Evolutionary conservation across 148 eudicot genomes (phyloP).

Genomic region (Chenopodium berlandieri): DNA sequence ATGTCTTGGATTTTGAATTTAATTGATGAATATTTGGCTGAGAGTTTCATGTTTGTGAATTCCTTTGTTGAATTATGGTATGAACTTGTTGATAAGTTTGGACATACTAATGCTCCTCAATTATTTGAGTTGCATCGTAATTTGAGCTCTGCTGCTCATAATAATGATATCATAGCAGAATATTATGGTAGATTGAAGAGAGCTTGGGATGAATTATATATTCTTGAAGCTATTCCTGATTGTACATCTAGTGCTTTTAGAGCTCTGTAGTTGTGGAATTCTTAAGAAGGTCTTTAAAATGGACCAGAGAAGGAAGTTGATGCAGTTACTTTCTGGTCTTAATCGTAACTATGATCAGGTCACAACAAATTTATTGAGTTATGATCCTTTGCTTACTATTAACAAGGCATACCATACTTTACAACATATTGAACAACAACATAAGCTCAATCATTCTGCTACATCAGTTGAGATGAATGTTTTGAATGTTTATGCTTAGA

Average conservation of each 20-base stretch:
- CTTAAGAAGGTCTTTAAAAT: neutral
- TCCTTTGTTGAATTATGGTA: neutral
- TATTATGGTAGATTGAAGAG: neutral
- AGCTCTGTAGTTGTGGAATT: neutral
- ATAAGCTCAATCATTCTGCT: too few species aligned
- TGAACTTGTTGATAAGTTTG: neutral
- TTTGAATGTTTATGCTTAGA: too few species aligned
- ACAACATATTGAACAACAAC: too few species aligned
- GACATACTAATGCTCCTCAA: neutral
- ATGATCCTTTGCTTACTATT: too few species aligned
- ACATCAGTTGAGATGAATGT: too few species aligned
- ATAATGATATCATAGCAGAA: neutral
- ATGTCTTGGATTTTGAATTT: too few species aligned
- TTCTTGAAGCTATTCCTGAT: neutral
- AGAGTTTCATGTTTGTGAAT: neutral
- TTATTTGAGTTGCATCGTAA: neutral
- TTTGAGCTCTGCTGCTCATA: neutral
- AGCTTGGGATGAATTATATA: neutral
- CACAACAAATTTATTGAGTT: neutral
- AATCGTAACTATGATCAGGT: too few species aligned
- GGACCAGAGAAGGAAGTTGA: neutral
- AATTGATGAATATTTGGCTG: neutral
- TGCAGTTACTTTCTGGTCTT: neutral
- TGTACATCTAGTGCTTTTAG: neutral
- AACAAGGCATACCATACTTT: too few species aligned